Evolutionary conservation across 2,329 filamentous ascomycete species (phyloP).

Genomic region (Botryotinia globosa): DNA sequence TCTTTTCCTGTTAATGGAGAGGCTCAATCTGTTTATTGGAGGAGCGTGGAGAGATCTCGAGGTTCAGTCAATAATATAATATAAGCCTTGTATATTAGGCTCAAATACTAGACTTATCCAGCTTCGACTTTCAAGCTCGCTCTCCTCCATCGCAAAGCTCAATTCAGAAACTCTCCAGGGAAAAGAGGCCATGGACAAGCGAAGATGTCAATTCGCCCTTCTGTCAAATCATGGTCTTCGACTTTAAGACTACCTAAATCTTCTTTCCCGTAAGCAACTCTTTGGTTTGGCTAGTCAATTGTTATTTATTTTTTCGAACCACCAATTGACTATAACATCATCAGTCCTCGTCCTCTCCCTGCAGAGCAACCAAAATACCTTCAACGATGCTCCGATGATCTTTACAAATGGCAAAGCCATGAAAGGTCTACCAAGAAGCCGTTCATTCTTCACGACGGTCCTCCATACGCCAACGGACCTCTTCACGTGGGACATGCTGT

Average conservation of each 20-base stretch:
- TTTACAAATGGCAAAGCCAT: slow-evolving; percentile 79
- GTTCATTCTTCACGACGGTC: slow-evolving; percentile 91
- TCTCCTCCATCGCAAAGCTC: neutral
- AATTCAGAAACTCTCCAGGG: neutral
- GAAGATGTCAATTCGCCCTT: slow-evolving; percentile 35
- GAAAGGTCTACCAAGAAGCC: slow-evolving; percentile 41
- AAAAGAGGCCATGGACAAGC: slow-evolving; percentile 24
- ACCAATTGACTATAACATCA: slow-evolving; percentile 19
- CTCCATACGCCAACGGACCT: slow-evolving; percentile 90
- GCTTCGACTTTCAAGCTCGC: neutral
- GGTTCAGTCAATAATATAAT: neutral
- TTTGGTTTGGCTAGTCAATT: slow-evolving; percentile 22
- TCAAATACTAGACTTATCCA: neutral
- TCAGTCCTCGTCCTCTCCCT: slow-evolving; percentile 40
- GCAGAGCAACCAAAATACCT: slow-evolving; percentile 57
- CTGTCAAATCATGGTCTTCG: slow-evolving; percentile 63
- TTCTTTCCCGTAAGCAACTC: slow-evolving; percentile 60
- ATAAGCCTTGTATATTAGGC: neutral
- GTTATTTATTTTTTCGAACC: slow-evolving; percentile 8
- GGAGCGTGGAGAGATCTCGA: too few relatives aligned
- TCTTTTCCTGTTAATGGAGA: neutral
- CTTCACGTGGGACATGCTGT: slow-evolving; percentile 92
- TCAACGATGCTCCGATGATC: slow-evolving; percentile 75
- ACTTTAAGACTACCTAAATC: slow-evolving; percentile 74
- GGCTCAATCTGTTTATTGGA: too few relatives aligned